Percentiles rank a stretch among this genome's conserved stretches.
These are phyloP conservation scores for Eucalyptus polyanthemos DNA, from an alignment of 345 rosid genomes.

Conservation along the genomic window DNA sequence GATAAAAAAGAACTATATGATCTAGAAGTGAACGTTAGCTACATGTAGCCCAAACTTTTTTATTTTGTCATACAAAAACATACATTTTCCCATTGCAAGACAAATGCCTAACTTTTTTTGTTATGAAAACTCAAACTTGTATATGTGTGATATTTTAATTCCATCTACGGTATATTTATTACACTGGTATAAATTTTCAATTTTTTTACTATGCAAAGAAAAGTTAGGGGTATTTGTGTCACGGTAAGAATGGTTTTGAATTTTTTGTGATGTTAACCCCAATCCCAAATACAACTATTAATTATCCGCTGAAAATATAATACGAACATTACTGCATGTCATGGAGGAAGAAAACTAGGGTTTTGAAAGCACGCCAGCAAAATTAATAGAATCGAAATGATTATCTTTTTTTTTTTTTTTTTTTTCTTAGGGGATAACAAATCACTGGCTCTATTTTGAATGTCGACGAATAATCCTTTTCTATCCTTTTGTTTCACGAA, in stretches of 20 bases:
- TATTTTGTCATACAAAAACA: not conserved
- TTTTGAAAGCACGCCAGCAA: not conserved
- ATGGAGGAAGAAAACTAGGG: not conserved
- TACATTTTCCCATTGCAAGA: not conserved
- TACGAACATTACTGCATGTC: not conserved
- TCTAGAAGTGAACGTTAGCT: not conserved
- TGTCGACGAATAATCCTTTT: not conserved
- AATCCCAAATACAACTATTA: not conserved
- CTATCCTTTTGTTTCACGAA: not conserved
- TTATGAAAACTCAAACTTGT: no score
- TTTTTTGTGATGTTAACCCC: not conserved
- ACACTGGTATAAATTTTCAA: no score
- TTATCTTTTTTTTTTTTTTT: accelerated
- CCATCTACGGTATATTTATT: no score
- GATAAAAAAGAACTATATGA: not conserved
- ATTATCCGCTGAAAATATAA: not conserved
- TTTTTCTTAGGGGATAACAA: no score
- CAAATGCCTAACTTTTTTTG: no score
- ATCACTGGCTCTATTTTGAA: not conserved
- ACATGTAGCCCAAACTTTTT: not conserved
- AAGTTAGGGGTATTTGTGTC: not conserved
- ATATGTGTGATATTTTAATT: no score
- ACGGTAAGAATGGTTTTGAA: no score
- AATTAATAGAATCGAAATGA: not conserved
- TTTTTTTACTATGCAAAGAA: no score